Conservation (phyloP, 2,329 filamentous ascomycete genomes). For the Trichophyton benhamiae region DNA sequence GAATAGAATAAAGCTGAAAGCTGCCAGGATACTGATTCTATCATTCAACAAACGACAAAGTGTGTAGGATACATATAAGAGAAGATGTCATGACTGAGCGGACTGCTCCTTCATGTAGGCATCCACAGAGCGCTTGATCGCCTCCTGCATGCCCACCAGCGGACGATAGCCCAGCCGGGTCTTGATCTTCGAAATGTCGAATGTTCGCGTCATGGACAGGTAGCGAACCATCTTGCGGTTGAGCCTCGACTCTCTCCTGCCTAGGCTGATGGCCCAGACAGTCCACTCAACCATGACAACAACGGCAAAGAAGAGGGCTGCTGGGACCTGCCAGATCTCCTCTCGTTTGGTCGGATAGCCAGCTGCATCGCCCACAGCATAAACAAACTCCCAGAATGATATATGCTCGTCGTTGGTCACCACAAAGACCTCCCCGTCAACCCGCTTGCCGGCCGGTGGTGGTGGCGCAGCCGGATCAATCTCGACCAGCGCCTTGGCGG, state of each 20-base stretch:
- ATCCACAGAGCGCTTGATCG: not conserved
- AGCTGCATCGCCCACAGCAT: constrained; percentile 20
- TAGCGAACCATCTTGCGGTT: not conserved
- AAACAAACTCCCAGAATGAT: constrained; percentile 73
- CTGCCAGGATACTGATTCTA: too few species aligned
- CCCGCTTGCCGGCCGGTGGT: constrained; percentile 39
- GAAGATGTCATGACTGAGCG: not conserved
- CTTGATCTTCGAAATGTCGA: not conserved
- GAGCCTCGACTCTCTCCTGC: not conserved
- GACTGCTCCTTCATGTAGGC: not conserved
- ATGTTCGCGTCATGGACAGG: not conserved
- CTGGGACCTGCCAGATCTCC: not conserved
- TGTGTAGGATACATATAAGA: too few species aligned
- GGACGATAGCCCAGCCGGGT: not conserved
- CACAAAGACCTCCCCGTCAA: constrained; percentile 68
- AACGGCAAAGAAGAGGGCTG: not conserved
- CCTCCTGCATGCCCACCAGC: not conserved
- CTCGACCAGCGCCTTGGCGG: constrained; percentile 52
- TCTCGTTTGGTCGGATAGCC: not conserved
- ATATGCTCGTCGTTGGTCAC: constrained; percentile 70
- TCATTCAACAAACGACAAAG: too few species aligned
- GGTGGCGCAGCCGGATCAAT: constrained; percentile 30
- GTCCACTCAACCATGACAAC: not conserved
- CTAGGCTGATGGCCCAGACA: not conserved
- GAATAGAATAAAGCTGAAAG: too few species aligned